Percentiles rank a stretch among this genome's conserved stretches.
Conservation (phyloP, 2,329 filamentous ascomycete genomes). For the Fusarium nodosum region DNA sequence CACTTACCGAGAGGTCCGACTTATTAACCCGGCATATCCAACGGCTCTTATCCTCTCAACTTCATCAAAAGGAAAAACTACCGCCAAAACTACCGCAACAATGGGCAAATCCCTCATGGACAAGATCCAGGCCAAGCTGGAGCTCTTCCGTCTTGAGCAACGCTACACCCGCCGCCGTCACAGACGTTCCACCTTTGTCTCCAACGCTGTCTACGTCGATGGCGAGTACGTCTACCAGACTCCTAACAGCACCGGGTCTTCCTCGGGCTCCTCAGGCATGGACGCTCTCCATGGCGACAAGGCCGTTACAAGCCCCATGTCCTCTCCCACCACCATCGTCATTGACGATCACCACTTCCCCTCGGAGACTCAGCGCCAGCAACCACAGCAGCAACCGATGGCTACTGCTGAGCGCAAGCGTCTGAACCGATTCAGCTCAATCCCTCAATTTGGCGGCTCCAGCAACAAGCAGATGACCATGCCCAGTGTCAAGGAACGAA, state of each 20-base stretch:
- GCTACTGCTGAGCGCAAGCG: conserved; percentile 60
- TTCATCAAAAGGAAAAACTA: conserved; percentile 3
- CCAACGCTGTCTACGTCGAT: conserved; percentile 91
- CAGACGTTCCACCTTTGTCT: conserved; percentile 89
- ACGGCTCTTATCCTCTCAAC: conserved; percentile 8
- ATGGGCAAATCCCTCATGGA: conserved; percentile 69
- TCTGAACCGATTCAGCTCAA: conserved; percentile 68
- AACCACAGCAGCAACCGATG: conserved; percentile 33
- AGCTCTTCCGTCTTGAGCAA: conserved; percentile 95
- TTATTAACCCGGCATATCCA: conserved; percentile 17
- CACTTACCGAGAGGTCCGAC: conserved; percentile 29
- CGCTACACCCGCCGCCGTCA: conserved; percentile 90
- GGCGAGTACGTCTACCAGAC: conserved; percentile 92
- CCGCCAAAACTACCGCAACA: conserved; percentile 41
- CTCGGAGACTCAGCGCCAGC: conserved; percentile 32
- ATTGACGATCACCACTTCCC: conserved; percentile 44
- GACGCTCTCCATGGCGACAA: conserved; percentile 57
- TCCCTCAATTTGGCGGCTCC: conserved; percentile 65
- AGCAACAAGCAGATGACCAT: conserved; percentile 55
- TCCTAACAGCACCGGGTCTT: conserved; percentile 70
- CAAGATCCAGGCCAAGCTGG: conserved; percentile 77
- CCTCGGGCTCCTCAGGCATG: conserved; percentile 60
- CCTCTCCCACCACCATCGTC: conserved; percentile 47
- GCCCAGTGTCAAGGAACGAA: conserved; percentile 57
- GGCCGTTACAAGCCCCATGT: conserved; percentile 42